These are phyloP conservation scores for Lophium mytilinum DNA, from an alignment of 495 filamentous ascomycete species.

Conservation along the genomic window DNA sequence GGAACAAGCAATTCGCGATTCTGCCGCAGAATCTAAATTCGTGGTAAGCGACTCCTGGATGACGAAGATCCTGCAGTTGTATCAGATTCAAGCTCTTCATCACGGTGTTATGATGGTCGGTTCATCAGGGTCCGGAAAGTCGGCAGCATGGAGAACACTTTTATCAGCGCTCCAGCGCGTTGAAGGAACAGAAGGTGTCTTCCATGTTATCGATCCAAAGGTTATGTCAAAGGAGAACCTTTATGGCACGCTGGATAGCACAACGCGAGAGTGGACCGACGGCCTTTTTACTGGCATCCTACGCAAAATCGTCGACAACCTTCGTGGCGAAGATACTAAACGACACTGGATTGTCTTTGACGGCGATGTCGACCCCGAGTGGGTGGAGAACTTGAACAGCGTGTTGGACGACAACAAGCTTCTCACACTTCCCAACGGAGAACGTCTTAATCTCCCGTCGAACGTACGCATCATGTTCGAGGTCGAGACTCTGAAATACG, in stretches of 20 bases:
- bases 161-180: constrained; percentile 85
- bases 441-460: constrained; percentile 83
- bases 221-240: constrained; percentile 99
- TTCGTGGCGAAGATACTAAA: constrained; percentile 92
- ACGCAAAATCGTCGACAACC: constrained; percentile 96
- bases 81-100: constrained; percentile 94
- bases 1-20: constrained; percentile 68
- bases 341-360: constrained; percentile 99
- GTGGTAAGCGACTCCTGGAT: constrained; percentile 92
- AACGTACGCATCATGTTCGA: constrained; percentile 99
- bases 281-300: constrained; percentile 96
- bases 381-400: constrained; percentile 99
- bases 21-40: constrained; percentile 72
- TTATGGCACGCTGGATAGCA: constrained; percentile 91
- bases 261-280: constrained; percentile 96
- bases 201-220: constrained; percentile 96
- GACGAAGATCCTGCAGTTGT: constrained; percentile 90
- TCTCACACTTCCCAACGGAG: constrained; percentile 90
- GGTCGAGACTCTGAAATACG: constrained; percentile 97
- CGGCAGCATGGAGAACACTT: constrained; percentile 87
- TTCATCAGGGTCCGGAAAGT: constrained; percentile 90
- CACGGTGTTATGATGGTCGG: constrained; percentile 99
- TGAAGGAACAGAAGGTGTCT: constrained; percentile 87
- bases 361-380: constrained; percentile 96
- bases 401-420: constrained; percentile 98